Evolutionary conservation across 2,329 filamentous ascomycete genomes (phyloP), one percentile per base, ranked within the genome.

Genomic region (Arthrobotrys sphaeroides): DNA sequence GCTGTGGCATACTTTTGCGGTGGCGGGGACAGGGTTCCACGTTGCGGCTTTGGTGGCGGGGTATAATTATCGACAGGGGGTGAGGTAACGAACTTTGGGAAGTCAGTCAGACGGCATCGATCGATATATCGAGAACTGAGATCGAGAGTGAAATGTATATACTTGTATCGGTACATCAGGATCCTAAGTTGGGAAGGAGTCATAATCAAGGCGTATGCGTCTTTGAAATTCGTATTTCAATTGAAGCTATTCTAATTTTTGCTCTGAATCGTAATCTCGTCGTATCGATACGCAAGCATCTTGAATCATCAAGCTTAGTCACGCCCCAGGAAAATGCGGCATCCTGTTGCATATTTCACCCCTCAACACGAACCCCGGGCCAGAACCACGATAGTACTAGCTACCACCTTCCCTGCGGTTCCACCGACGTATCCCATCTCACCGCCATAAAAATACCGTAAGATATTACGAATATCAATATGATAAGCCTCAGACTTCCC

Each of bases 341-440:
- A 61, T 20, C 12, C 38, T 69, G 65, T 69, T 69, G 65, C 33
- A 69, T 51, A 38, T 42, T 42, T 22, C 10, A 5, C 12, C 26
- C 36, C 38, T 22, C 65, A 69, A 69, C 65, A 61, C 65, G 65
- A 49, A 53, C 22, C 16, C n/a, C 31, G 7, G 5, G 7, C 31
- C 16, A 9, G 9, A 13, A 2, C 5, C 36, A 13, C 16, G 10
- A 18, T n/a, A 22, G 49, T 28, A 55, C 16, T 2, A 49, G 3
- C 33, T 69, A 59, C 40, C 55, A 69, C 65, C 65, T 69, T 69
- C 65, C 51, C 10, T 55, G 31, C 28, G 31, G 51, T 18, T 24
- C 31, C 18, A 55, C 28, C 31, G 51, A 55, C 31, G 38, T 26
- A 26, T 10, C 7, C 3, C 16, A 38, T 36, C 51, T 38, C 18